A percentile compares a stretch with the other conserved stretches of the same genome.
These are phyloP conservation scores for Primulina eburnea DNA, from an alignment of 257 asterid genomes.

Conservation along the genomic window DNA sequence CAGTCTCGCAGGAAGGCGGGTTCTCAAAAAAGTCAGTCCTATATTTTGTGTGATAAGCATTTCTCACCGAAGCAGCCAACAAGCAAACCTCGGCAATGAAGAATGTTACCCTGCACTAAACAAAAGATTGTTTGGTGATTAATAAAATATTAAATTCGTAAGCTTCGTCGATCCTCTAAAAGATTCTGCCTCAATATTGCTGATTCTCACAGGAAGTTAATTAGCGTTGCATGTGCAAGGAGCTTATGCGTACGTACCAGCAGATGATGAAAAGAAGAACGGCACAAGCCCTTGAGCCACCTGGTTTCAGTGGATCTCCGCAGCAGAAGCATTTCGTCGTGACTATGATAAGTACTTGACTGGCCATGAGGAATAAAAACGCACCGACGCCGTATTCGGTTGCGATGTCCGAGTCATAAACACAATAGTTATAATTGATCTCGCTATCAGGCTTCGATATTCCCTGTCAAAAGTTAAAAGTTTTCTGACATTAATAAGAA, in stretches of 20 bases:
- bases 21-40: constrained; percentile 35
- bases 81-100: constrained; percentile 74
- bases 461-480: constrained; percentile 43
- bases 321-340: constrained; percentile 90
- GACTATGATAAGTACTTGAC: constrained; percentile 66
- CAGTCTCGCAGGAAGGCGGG: constrained; percentile 78
- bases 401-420: constrained; percentile 78
- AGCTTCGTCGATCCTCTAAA: background rate
- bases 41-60: constrained; percentile 89
- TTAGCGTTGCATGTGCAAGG: background rate
- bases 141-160: background rate
- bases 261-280: constrained; percentile 71
- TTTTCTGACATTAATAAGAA: constrained; percentile 13
- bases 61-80: constrained; percentile 87
- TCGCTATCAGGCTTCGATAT: constrained; percentile 35
- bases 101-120: constrained; percentile 64
- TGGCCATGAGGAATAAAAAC: constrained; percentile 63
- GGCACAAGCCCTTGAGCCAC: constrained; percentile 92
- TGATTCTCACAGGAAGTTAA: background rate
- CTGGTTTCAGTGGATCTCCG: constrained; percentile 78
- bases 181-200: background rate
- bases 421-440: constrained; percentile 42
- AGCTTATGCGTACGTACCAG: constrained; percentile 51
- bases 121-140: background rate
- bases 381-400: constrained; percentile 92